phyloP scores from a whole-genome alignment of 1,284 basidiomycete species.

The Ustilago vetiveriae region DNA sequence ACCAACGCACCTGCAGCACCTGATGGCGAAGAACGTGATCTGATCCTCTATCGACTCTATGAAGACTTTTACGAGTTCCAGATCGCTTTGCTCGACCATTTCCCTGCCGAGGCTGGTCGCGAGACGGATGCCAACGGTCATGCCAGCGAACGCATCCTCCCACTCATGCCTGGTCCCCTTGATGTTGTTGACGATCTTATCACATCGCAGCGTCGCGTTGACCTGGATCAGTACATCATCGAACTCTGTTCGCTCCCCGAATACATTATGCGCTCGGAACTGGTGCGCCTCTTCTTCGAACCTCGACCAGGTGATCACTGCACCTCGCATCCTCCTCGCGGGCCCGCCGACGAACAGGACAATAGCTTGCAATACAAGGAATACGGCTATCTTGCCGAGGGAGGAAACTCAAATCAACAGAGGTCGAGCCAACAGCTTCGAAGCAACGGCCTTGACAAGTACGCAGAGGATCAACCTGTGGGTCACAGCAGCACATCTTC shows the following conservation, averaged over 20 bases:
- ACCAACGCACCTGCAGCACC: slow-evolving; percentile 46
- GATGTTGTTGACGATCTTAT: slow-evolving; percentile 82
- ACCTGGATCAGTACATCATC: slow-evolving; percentile 87
- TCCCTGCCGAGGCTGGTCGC: slow-evolving; percentile 40
- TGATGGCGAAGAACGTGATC: slow-evolving; percentile 72
- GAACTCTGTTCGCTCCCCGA: slow-evolving; percentile 78
- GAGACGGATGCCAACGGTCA: slow-evolving; percentile 66
- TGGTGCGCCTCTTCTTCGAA: slow-evolving; percentile 85
- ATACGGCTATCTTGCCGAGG: slow-evolving; percentile 36
- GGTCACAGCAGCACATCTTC: slow-evolving; percentile 31
- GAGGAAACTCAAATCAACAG: slow-evolving; percentile 10
- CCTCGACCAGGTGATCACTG: slow-evolving; percentile 82
- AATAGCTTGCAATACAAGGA: slow-evolving; percentile 35
- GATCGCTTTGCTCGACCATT: slow-evolving; percentile 73
- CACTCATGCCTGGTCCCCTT: slow-evolving; percentile 94
- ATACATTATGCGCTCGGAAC: slow-evolving; percentile 81
- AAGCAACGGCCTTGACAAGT: slow-evolving; percentile 37
- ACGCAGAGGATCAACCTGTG: slow-evolving; percentile 45
- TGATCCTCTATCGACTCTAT: slow-evolving; percentile 93
- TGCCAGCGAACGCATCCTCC: slow-evolving; percentile 77
- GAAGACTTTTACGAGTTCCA: slow-evolving; percentile 99
- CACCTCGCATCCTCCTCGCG: slow-evolving; percentile 47
- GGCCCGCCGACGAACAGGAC: slow-evolving; percentile 18
- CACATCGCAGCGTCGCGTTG: slow-evolving; percentile 81
- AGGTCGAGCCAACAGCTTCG: slow-evolving; percentile 18